Percentiles rank a stretch among this genome's conserved stretches.
Conservation (phyloP, 441 rosid genomes). For the Manihot esculenta region DNA sequence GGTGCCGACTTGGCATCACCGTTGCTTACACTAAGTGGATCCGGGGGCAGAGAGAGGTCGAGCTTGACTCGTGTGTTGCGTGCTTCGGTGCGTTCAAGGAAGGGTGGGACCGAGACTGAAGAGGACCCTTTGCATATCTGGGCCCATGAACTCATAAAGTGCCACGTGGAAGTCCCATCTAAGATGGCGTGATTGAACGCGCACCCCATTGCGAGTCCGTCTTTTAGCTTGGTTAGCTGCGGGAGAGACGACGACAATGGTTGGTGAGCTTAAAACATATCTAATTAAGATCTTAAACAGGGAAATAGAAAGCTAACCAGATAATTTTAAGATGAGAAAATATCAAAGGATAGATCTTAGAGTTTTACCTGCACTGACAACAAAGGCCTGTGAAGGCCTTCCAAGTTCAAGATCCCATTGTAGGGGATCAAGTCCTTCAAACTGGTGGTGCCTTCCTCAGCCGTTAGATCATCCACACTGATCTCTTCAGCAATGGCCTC, state of each 20-base stretch:
- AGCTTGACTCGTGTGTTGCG: conserved; percentile 80
- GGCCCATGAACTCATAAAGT: conserved; percentile 93
- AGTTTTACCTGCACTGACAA: conserved; percentile 61
- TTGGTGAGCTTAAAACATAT: background rate
- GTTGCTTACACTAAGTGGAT: conserved; percentile 38
- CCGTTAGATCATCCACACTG: conserved; percentile 59
- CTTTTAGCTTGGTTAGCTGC: conserved; percentile 77
- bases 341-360: background rate
- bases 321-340: no score
- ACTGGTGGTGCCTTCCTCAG: conserved; percentile 51
- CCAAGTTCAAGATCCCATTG: conserved; percentile 65
- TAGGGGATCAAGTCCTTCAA: conserved; percentile 72
- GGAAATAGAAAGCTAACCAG: no score
- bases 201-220: conserved; percentile 84
- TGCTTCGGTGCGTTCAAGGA: conserved; percentile 71
- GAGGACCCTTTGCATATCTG: conserved; percentile 51
- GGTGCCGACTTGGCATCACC: conserved; percentile 24
- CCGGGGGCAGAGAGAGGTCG: conserved; percentile 45
- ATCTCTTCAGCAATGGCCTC: conserved; percentile 60
- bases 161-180: conserved; percentile 93
- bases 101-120: conserved; percentile 39
- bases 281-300: no score
- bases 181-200: conserved; percentile 91
- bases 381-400: conserved; percentile 68
- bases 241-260: conserved; percentile 11